Conservation (phyloP, 441 rosid species). For the Iberis amara region DNA sequence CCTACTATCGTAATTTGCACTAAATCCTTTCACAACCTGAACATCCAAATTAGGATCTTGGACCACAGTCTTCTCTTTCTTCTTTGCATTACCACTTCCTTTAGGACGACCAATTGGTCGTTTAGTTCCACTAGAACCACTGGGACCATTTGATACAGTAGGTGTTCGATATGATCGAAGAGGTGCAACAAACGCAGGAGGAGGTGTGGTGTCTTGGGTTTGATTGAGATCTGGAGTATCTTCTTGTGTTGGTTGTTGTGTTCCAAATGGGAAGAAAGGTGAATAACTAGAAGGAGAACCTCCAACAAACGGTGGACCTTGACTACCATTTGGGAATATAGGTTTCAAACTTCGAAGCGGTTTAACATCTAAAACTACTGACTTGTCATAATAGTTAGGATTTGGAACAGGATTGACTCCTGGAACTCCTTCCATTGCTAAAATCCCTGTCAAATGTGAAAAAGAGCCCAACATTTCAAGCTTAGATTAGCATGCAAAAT, state of each 20-base stretch:
- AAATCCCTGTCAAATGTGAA: slow-evolving; percentile 15
- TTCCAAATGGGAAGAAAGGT: slow-evolving; percentile 44
- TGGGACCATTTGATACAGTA: slow-evolving; percentile 29
- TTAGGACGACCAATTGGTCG: slow-evolving; percentile 24
- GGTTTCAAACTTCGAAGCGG: slow-evolving; percentile 46
- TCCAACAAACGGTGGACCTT: slow-evolving; percentile 40
- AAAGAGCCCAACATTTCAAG: background rate
- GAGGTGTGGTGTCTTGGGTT: slow-evolving; percentile 24
- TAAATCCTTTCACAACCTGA: slow-evolving; percentile 23
- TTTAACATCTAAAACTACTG: slow-evolving; percentile 45
- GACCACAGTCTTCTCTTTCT: slow-evolving; percentile 20
- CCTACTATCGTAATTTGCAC: slow-evolving; percentile 23
- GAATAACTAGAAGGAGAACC: slow-evolving; percentile 34
- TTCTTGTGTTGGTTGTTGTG: slow-evolving; percentile 25
- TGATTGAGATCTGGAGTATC: slow-evolving; percentile 33
- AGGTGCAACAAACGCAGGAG: slow-evolving; percentile 35
- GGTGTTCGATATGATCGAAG: slow-evolving; percentile 34
- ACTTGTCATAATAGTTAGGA: slow-evolving; percentile 39
- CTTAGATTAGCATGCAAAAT: background rate
- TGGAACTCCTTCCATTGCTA: slow-evolving; percentile 33
- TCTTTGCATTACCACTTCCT: slow-evolving; percentile 18
- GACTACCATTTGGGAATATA: slow-evolving; percentile 35
- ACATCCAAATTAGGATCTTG: slow-evolving; percentile 17
- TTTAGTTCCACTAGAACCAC: slow-evolving; percentile 30
- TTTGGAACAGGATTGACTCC: slow-evolving; percentile 28